Percentiles rank a stretch among this genome's conserved stretches.
phyloP scores from a whole-genome alignment of 169 alveolate genomes.

The Cystoisospora suis region DNA sequence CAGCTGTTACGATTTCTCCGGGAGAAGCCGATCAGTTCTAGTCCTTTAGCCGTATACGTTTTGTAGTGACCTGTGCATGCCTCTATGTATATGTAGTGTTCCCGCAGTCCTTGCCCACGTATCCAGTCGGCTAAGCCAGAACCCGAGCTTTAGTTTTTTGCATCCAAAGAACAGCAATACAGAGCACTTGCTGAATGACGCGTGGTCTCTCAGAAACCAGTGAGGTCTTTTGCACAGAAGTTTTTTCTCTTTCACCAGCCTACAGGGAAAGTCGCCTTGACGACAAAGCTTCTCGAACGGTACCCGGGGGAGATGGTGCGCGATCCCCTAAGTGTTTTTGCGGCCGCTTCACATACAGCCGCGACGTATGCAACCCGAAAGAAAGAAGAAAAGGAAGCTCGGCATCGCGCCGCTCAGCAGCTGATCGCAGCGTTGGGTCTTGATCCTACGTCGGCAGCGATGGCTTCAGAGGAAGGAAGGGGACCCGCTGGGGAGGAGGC shows the following conservation, averaged over 20 bases:
- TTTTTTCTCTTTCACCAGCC: neutral
- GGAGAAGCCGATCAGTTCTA: too few relatives aligned
- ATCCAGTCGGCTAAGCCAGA: too few relatives aligned
- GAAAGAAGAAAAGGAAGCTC: conserved; percentile 9
- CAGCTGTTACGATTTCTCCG: too few relatives aligned
- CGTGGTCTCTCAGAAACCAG: neutral
- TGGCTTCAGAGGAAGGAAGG: neutral
- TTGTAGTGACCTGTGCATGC: too few relatives aligned
- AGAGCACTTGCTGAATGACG: neutral
- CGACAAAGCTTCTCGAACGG: conserved; percentile 41
- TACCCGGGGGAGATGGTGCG: conserved; percentile 52
- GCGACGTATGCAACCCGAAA: neutral
- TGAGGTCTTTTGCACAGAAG: neutral
- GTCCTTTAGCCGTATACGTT: too few relatives aligned
- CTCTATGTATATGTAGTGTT: too few relatives aligned
- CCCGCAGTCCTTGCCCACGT: too few relatives aligned
- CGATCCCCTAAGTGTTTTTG: conserved; percentile 4
- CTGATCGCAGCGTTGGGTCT: conserved; percentile 43
- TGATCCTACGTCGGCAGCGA: neutral
- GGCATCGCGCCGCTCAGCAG: conserved; percentile 35
- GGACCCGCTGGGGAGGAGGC: neutral
- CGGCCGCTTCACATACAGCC: conserved; percentile 24
- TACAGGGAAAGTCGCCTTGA: conserved; percentile 23
- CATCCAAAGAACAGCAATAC: too few relatives aligned
- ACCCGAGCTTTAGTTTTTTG: too few relatives aligned